Percentiles rank a stretch among this genome's conserved stretches.
Evolutionary conservation across 371 early-diverging fungal genomes (phyloP).

Genomic region (Actinomucor elegans): DNA sequence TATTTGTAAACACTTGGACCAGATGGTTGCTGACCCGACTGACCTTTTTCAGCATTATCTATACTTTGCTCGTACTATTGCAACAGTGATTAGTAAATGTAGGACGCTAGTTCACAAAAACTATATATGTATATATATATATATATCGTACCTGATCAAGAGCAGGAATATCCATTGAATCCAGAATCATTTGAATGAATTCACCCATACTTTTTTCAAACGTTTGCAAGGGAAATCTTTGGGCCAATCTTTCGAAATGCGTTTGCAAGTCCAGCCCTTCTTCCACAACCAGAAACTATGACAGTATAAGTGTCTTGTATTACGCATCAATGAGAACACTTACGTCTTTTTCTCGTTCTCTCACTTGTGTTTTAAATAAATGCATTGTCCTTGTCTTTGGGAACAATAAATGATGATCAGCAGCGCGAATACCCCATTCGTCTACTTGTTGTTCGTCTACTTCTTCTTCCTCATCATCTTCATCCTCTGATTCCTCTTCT

Average conservation of each 20-base stretch:
- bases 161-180: constrained; percentile 42
- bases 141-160: constrained; percentile 49
- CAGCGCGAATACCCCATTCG: constrained; percentile 44
- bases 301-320: background rate
- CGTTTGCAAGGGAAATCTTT: constrained; percentile 47
- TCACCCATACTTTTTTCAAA: constrained; percentile 51
- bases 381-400: constrained; percentile 54
- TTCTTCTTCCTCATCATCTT: constrained; percentile 18
- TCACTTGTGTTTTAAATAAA: constrained; percentile 45
- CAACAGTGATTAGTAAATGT: too few species aligned
- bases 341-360: constrained; percentile 54
- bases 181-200: constrained; percentile 46
- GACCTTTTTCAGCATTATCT: constrained; percentile 3
- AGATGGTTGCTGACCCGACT: background rate
- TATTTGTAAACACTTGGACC: constrained; percentile 42
- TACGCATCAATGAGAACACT: background rate
- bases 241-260: constrained; percentile 52
- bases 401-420: constrained; percentile 49
- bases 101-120: too few species aligned
- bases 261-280: constrained; percentile 35
- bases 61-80: constrained; percentile 15
- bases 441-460: constrained; percentile 26
- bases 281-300: constrained; percentile 42
- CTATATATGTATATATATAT: too few species aligned
- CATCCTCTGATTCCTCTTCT: constrained; percentile 28